These are phyloP conservation scores for Syncephalastrum racemosum DNA, from an alignment of 371 early-diverging fungal species.

Conservation along the genomic window DNA sequence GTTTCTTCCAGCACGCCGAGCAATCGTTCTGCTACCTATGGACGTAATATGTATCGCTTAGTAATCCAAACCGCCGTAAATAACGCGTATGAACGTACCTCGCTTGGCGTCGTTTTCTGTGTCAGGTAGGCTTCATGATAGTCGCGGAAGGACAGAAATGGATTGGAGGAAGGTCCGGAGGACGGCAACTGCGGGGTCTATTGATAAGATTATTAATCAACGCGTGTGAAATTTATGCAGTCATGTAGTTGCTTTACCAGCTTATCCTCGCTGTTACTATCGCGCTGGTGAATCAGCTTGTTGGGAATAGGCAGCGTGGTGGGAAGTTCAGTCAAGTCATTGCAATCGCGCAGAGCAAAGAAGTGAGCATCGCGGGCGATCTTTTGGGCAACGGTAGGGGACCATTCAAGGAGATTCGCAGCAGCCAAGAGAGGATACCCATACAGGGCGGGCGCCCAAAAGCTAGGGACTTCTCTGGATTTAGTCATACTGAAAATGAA, in stretches of 20 bases:
- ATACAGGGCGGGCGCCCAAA: constrained; percentile 30
- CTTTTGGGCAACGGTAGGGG: constrained; percentile 27
- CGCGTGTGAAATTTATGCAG: too few relatives aligned
- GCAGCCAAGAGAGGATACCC: constrained; percentile 28
- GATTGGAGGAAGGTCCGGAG: constrained; percentile 10
- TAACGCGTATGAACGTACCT: constrained; percentile 6
- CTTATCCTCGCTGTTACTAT: too few relatives aligned
- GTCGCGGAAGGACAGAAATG: constrained; percentile 35
- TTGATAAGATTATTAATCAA: too few relatives aligned
- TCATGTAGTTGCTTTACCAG: too few relatives aligned
- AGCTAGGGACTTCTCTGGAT: not conserved
- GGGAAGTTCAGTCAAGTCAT: constrained; percentile 22
- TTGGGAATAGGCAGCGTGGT: constrained; percentile 30
- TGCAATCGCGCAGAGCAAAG: constrained; percentile 15
- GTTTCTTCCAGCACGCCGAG: constrained; percentile 15
- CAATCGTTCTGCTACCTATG: constrained; percentile 27
- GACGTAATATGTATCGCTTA: not conserved
- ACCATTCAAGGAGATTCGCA: constrained; percentile 24
- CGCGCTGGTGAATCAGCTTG: too few relatives aligned
- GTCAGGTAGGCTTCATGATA: constrained; percentile 33
- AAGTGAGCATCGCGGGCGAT: constrained; percentile 31
- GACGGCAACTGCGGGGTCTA: constrained; percentile 10
- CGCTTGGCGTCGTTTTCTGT: constrained; percentile 27
- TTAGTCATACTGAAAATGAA: too few relatives aligned
- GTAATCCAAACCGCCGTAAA: not conserved